phyloP scores from a whole-genome alignment of 331 rosid species.

The Saraca asoca region DNA sequence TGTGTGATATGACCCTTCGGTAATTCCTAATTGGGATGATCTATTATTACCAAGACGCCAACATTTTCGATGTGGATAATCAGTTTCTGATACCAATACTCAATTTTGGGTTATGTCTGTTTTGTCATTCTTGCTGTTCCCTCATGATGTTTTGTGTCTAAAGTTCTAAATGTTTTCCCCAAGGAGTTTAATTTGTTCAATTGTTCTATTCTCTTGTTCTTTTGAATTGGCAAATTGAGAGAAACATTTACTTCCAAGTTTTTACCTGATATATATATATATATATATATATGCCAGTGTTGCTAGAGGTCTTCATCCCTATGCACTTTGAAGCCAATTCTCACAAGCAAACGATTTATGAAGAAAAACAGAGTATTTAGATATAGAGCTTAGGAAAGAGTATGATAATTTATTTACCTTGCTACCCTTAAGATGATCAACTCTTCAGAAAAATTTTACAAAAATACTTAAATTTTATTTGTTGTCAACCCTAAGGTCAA shows the following conservation, averaged over 20 bases:
- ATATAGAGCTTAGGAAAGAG: no score
- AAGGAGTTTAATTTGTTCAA: background rate
- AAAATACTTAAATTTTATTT: no score
- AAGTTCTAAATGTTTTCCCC: constrained; percentile 1
- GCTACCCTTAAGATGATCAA: no score
- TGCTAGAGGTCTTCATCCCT: background rate
- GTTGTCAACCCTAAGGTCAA: background rate
- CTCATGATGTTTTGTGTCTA: constrained; percentile 9
- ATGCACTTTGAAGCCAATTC: no score
- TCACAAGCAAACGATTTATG: no score
- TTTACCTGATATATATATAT: constrained; percentile 12
- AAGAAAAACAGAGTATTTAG: no score
- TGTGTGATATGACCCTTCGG: background rate
- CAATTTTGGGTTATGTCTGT: background rate
- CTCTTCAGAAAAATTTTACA: no score
- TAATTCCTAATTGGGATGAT: constrained; percentile 4
- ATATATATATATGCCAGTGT: background rate
- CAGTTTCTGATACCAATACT: background rate
- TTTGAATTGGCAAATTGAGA: constrained; percentile 12
- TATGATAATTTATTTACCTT: no score
- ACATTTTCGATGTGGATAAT: constrained; percentile 18
- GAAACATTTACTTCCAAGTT: background rate
- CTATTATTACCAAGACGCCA: background rate
- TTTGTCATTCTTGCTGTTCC: constrained; percentile 6
- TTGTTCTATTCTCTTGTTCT: background rate